Evolutionary conservation across 1,284 basidiomycete genomes (phyloP).

Genomic region (Ceratobasidium theobromae): DNA sequence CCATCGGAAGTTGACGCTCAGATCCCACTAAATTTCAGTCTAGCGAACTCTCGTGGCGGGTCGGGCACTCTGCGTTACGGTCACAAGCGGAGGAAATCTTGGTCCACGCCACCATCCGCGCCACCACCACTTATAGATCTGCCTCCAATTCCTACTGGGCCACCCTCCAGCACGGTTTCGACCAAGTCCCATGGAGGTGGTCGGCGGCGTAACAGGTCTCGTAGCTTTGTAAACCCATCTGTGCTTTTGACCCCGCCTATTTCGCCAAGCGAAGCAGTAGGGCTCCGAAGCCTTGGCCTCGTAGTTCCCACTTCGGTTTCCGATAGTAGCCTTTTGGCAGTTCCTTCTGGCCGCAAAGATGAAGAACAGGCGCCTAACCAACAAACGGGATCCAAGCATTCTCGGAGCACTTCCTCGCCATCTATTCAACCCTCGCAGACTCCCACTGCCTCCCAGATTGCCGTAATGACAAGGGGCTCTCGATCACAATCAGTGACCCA

Average conservation of each 20-base stretch:
- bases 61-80: too few species aligned
- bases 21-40: too few species aligned
- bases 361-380: neutral
- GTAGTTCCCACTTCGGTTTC: neutral
- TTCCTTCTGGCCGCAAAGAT: neutral
- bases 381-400: neutral
- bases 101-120: neutral
- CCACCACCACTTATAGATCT: neutral
- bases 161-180: neutral
- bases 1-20: too few species aligned
- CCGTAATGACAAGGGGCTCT: neutral
- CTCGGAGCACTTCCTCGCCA: conserved; percentile 11
- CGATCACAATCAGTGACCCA: neutral
- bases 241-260: conserved; percentile 8
- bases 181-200: neutral
- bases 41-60: too few species aligned
- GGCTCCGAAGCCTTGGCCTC: neutral
- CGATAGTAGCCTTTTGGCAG: neutral
- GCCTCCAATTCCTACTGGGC: neutral
- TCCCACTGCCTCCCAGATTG: conserved; percentile 3
- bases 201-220: neutral
- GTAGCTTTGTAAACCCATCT: neutral
- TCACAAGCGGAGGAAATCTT: neutral
- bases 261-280: conserved; percentile 6
- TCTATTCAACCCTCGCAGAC: neutral